Evolutionary conservation across 805 yeast species (phyloP).

Genomic region (Babjeviella inositovora): DNA sequence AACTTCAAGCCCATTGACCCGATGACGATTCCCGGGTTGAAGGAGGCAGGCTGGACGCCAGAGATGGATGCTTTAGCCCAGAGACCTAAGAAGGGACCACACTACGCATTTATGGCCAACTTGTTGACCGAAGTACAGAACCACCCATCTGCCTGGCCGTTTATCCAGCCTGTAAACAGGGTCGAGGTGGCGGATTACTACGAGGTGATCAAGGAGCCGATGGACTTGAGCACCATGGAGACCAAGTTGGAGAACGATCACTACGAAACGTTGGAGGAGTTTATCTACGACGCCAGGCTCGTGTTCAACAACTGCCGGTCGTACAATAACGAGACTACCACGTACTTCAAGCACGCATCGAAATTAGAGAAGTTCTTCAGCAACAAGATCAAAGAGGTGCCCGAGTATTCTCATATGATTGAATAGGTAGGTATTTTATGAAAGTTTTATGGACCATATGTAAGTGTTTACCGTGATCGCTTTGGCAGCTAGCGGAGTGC

Average conservation of each 20-base stretch:
- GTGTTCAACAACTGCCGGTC: conserved; percentile 84
- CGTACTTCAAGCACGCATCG: conserved; percentile 89
- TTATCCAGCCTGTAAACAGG: conserved; percentile 78
- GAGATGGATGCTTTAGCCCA: conserved; percentile 97
- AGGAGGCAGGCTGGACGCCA: conserved; percentile 95
- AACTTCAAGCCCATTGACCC: conserved; percentile 54
- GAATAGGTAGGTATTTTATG: conserved; percentile 20
- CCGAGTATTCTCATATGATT: conserved; percentile 76
- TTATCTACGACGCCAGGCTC: conserved; percentile 74
- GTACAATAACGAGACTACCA: conserved; percentile 87
- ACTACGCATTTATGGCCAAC: conserved; percentile 85
- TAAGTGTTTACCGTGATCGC: neutral
- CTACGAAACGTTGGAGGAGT: conserved; percentile 82
- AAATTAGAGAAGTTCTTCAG: conserved; percentile 84
- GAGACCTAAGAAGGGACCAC: conserved; percentile 87
- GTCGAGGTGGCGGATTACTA: conserved; percentile 95
- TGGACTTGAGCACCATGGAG: conserved; percentile 96
- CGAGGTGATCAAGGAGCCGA: conserved; percentile 92
- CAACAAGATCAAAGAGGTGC: conserved; percentile 70
- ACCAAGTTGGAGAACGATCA: conserved; percentile 82
- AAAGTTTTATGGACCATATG: neutral
- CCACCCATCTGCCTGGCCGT: conserved; percentile 98
- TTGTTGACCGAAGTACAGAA: conserved; percentile 77
- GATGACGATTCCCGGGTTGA: conserved; percentile 71
- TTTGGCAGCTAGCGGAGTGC: conserved; percentile 4